Evolutionary conservation across 805 yeast genomes (phyloP).

Genomic region (Candida ovalis): DNA sequence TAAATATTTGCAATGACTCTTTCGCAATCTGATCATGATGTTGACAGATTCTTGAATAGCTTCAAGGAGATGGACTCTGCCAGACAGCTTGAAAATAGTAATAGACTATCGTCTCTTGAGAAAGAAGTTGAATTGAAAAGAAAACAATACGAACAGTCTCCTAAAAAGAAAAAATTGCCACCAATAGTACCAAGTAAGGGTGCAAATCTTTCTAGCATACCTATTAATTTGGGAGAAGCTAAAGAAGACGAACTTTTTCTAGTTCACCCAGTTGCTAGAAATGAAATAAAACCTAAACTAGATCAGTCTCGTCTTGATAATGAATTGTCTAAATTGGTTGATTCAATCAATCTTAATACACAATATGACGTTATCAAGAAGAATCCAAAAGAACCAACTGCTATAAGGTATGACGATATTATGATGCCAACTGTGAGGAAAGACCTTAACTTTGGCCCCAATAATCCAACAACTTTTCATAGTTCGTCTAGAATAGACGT

Average conservation of each 20-base stretch:
- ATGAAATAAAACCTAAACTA: conserved; percentile 1
- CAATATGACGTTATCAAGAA: conserved; percentile 2
- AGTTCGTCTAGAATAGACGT: background rate
- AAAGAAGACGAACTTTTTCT: conserved; percentile 9
- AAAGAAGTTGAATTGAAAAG: conserved; percentile 20
- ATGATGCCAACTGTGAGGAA: conserved; percentile 9
- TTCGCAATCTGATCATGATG: conserved; percentile 18
- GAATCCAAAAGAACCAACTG: conserved; percentile 18
- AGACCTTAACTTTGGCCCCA: conserved; percentile 1
- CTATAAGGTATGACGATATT: conserved; percentile 22
- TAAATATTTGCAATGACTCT: background rate
- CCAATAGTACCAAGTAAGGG: conserved; percentile 29
- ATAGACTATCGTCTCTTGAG: conserved; percentile 15
- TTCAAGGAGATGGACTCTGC: conserved; percentile 17
- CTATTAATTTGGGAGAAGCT: background rate
- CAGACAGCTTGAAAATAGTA: conserved; percentile 18
- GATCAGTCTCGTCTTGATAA: background rate
- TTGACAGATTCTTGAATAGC: conserved; percentile 22
- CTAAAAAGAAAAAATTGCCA: conserved; percentile 22
- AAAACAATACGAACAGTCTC: conserved; percentile 17
- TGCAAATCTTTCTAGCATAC: conserved; percentile 5
- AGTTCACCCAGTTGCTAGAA: conserved; percentile 16
- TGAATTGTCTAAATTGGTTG: conserved; percentile 8
- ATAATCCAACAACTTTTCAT: too few species aligned
- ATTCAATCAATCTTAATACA: conserved; percentile 6